phyloP scores from a whole-genome alignment of 2,329 filamentous ascomycete genomes.

The Alternaria arbusti region DNA sequence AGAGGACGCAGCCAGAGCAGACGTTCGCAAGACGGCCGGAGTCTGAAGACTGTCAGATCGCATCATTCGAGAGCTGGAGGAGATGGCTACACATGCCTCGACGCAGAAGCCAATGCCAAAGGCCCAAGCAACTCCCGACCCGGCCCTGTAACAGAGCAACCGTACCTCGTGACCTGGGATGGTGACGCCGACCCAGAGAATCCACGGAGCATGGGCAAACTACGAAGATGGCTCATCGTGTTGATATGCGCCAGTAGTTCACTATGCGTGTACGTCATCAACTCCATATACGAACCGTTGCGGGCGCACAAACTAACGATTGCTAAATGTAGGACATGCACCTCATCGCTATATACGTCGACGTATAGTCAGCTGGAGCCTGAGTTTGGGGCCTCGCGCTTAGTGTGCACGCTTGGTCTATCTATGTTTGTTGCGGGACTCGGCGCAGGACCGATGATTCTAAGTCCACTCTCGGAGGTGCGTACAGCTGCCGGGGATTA shows the following conservation, averaged over 20 bases:
- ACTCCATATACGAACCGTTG: not conserved
- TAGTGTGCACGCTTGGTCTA: slow-evolving; percentile 80
- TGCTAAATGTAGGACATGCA: slow-evolving; percentile 68
- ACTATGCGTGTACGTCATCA: slow-evolving; percentile 76
- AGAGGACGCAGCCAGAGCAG: slow-evolving; percentile 9
- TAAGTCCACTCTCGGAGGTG: slow-evolving; percentile 60
- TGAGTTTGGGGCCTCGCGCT: slow-evolving; percentile 74
- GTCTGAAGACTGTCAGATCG: slow-evolving; percentile 30
- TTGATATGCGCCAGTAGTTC: slow-evolving; percentile 75
- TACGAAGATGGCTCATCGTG: slow-evolving; percentile 81
- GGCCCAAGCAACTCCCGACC: slow-evolving; percentile 29
- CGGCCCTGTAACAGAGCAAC: slow-evolving; percentile 43
- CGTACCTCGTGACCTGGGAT: slow-evolving; percentile 77
- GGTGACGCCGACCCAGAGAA: slow-evolving; percentile 74
- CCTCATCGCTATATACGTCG: slow-evolving; percentile 86
- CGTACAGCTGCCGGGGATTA: slow-evolving; percentile 12
- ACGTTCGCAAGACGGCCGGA: slow-evolving; percentile 25
- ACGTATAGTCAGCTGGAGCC: slow-evolving; percentile 78
- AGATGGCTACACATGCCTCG: slow-evolving; percentile 48
- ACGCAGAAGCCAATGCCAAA: slow-evolving; percentile 30
- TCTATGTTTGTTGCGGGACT: slow-evolving; percentile 84
- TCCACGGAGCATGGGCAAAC: slow-evolving; percentile 70
- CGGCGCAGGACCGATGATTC: slow-evolving; percentile 62
- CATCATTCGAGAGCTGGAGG: slow-evolving; percentile 46
- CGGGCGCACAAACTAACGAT: slow-evolving; percentile 1